Percentiles rank a stretch among this genome's conserved stretches.
Conservation (phyloP, 2,329 filamentous ascomycete species). For the Fusarium lyarnte region DNA sequence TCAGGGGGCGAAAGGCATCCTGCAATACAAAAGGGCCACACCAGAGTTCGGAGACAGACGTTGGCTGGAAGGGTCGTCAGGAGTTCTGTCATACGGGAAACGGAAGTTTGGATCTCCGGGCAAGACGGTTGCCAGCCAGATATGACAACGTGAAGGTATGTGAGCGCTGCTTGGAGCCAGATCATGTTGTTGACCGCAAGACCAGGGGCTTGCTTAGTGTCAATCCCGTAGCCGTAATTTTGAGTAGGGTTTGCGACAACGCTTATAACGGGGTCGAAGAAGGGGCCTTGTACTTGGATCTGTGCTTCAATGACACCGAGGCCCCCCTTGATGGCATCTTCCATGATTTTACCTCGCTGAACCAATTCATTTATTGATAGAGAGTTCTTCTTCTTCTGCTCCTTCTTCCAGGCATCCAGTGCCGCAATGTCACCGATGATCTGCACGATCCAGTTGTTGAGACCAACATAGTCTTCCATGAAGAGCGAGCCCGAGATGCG, state of each 20-base stretch:
- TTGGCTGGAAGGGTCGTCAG: constrained; percentile 46
- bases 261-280: constrained; percentile 11
- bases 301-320: constrained; percentile 46
- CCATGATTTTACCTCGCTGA: constrained; percentile 54
- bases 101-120: constrained; percentile 50
- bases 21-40: constrained; percentile 55
- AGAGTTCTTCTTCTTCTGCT: constrained; percentile 53
- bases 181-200: constrained; percentile 49
- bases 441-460: constrained; percentile 66
- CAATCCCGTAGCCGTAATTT: constrained; percentile 38
- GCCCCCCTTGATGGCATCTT: constrained; percentile 48
- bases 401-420: constrained; percentile 65
- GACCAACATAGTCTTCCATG: constrained; percentile 63
- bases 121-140: constrained; percentile 61
- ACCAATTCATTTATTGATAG: constrained; percentile 59
- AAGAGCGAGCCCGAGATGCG: constrained; percentile 47
- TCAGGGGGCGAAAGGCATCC: constrained; percentile 53
- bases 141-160: constrained; percentile 60
- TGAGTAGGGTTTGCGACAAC: constrained; percentile 37
- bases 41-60: constrained; percentile 49
- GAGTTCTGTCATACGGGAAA: constrained; percentile 49
- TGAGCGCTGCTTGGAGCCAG: constrained; percentile 59
- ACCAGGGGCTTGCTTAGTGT: constrained; percentile 34
- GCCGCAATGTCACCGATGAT: constrained; percentile 63
- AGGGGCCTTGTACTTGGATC: not conserved